Evolutionary conservation across 768 basidiomycete species (phyloP), one percentile per base, ranked within the genome.

Genomic region (Filobasidium floriforme): DNA sequence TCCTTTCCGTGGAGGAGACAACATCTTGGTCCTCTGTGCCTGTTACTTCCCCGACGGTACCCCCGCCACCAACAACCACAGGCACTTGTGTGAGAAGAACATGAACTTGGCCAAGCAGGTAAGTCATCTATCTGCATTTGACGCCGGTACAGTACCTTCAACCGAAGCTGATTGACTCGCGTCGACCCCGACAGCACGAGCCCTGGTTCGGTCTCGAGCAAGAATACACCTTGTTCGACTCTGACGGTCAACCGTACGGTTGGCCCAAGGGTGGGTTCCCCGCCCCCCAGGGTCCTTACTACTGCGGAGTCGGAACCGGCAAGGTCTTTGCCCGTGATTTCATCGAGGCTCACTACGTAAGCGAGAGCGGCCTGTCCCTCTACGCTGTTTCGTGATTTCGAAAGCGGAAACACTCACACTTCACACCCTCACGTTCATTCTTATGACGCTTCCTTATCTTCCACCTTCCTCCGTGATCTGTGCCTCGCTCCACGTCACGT

Each of bases 191-290:
- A 18, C 52, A 28, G 24, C 67, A 60, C 44, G 82, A 81, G 63
- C 96, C 96, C 40, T 99, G 96, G 96, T 98, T 99, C 80, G 92
- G 94, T 82, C 83, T 98, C 69, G 94, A 98, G 81, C 96, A 99
- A 80, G 96, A 98, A 79, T 99, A 97, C 84, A 98, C 94, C 73
- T 88, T 99, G 72, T 89, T 99, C 74, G 92, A 92, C 77, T 84
- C 83, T 70, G 96, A 98, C 79, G 92, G 88, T 72, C 83, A 84
- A 68, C 94, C 94, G 55, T 89, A 83, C 80, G 92, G 91, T 63
- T 98, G 96, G 96, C 96, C 96, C 75, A 92, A 92, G 81, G 92
- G 92, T 74, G 96, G 96, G 81, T 99, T 97, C 88, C 96, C 96
- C 69, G 96, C 89, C 76, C 93, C 96, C 69, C 96, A 99, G 80